Conservation (phyloP, 2,329 filamentous ascomycete genomes). For the Botryotinia convoluta region DNA sequence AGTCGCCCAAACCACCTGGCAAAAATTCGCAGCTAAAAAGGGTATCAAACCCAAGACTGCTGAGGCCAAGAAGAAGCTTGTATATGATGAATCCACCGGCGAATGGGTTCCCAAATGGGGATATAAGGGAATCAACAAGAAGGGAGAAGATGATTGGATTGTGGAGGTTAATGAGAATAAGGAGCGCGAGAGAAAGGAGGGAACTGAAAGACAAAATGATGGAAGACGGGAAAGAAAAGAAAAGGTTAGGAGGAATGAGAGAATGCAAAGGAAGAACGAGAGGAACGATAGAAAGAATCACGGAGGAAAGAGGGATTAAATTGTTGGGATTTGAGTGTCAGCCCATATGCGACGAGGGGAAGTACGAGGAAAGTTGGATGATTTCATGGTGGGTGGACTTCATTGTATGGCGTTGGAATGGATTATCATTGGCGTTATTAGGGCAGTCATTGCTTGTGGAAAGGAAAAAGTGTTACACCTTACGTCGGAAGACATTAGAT, state of each 20-base stretch:
- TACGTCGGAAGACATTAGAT: not conserved
- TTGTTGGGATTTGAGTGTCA: not conserved
- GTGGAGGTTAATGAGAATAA: constrained; percentile 85
- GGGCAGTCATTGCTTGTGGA: not conserved
- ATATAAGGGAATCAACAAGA: constrained; percentile 87
- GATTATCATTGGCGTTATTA: constrained; percentile 15
- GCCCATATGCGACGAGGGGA: not conserved
- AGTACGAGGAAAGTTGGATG: constrained; percentile 4
- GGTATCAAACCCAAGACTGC: constrained; percentile 88
- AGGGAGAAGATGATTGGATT: constrained; percentile 79
- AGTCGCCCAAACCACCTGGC: constrained; percentile 89
- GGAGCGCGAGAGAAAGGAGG: constrained; percentile 61
- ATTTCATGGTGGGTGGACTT: constrained; percentile 8
- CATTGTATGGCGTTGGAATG: constrained; percentile 24
- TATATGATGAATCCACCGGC: constrained; percentile 78
- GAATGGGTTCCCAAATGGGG: constrained; percentile 96
- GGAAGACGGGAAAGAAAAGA: constrained; percentile 65
- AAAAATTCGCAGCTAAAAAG: constrained; percentile 94
- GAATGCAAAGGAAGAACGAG: constrained; percentile 66
- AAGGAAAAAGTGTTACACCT: constrained; percentile 18
- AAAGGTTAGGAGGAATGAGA: constrained; percentile 67
- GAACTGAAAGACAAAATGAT: constrained; percentile 59
- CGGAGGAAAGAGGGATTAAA: constrained; percentile 23
- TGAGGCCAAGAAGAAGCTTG: constrained; percentile 72
- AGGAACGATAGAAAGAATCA: constrained; percentile 43